Evolutionary conservation across 345 rosid species (phyloP).

Genomic region (Brassica napus): DNA sequence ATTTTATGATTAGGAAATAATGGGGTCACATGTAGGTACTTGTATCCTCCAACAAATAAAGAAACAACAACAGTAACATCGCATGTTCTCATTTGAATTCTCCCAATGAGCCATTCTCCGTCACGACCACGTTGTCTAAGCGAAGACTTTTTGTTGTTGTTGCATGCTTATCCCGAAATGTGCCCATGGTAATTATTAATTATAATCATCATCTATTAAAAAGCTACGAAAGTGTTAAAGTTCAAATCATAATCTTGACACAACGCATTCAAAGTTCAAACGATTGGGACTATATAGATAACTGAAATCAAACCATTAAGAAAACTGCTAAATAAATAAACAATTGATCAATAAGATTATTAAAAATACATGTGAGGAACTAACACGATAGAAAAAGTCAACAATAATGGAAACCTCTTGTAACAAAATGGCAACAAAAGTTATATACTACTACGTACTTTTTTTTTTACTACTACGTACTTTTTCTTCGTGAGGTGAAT

Average conservation of each 20-base stretch:
- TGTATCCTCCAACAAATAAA: constrained; percentile 20
- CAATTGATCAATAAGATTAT: constrained; percentile 37
- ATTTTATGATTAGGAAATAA: constrained; percentile 36
- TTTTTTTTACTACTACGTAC: not conserved
- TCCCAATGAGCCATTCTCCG: constrained; percentile 37
- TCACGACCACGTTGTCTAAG: constrained; percentile 41
- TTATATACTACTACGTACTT: constrained; percentile 26
- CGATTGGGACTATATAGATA: not conserved
- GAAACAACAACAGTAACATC: constrained; percentile 35
- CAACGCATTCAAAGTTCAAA: constrained; percentile 22
- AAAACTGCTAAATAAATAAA: constrained; percentile 23
- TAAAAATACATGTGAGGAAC: constrained; percentile 26
- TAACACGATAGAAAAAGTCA: constrained; percentile 1
- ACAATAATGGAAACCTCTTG: constrained; percentile 9
- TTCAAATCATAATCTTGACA: constrained; percentile 1
- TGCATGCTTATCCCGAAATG: constrained; percentile 36
- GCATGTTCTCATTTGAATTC: constrained; percentile 41
- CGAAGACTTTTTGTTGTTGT: constrained; percentile 28
- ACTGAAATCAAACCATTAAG: not conserved
- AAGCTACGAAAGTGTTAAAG: not conserved
- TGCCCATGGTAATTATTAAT: constrained; percentile 20
- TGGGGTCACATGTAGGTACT: constrained; percentile 39
- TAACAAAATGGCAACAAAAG: constrained; percentile 18
- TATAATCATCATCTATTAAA: constrained; percentile 10
- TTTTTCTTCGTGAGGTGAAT: not conserved